Base-by-base conservation (phyloP, 306 rosid genomes). In the Calophaca sinica region DNA sequence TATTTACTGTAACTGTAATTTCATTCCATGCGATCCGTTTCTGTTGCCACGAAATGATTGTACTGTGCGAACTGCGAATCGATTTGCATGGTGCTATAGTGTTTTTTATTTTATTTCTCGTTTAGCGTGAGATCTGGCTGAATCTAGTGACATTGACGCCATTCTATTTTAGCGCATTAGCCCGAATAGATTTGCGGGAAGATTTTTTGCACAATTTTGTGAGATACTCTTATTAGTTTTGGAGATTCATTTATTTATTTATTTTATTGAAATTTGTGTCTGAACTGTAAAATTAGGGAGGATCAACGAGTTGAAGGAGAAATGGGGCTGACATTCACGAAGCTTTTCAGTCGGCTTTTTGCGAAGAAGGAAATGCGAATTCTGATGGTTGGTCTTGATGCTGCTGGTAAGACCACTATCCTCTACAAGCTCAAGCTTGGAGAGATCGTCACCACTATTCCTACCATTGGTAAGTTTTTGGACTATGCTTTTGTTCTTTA, bases 391-490 rank as follows among this genome's bases (percentile, higher is more conserved):
- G 99, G 99, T 90, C 99, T 96, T 67, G 99, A 96, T 79, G 99
- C 99, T 4, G 99, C 99, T 79, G 99, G 99, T 92, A 96, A 96
- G 92, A 96, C 99, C 52, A 96, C 99, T 67, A 96, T 96, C 66
- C 93, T 96, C 64, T 96, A 96, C 87, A 96, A 96, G 94, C 99
- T 96, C 90, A 96, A 96, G 94, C 99, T 96, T 63, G 99, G 99
- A 35, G 99, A 96, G 90, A 96, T 96, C 71, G 99, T 96, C 84
- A 96, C 99, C 1, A 96, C 99, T 9, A 96, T 96, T 70, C 99
- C 99, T 58, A 96, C 99, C 15, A 96, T 96, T 9, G 99, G 99
- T 96, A 83, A 90, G 90, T 83, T 83, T 55, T 73, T 77, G 1
- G 13, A 13, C 70, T 61, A 26, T 35, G 4, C 80, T 50, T 72